Evolutionary conservation across 257 asterid genomes (phyloP), one percentile per base, ranked within the genome.

Genomic region (Schizonepeta tenuifolia): DNA sequence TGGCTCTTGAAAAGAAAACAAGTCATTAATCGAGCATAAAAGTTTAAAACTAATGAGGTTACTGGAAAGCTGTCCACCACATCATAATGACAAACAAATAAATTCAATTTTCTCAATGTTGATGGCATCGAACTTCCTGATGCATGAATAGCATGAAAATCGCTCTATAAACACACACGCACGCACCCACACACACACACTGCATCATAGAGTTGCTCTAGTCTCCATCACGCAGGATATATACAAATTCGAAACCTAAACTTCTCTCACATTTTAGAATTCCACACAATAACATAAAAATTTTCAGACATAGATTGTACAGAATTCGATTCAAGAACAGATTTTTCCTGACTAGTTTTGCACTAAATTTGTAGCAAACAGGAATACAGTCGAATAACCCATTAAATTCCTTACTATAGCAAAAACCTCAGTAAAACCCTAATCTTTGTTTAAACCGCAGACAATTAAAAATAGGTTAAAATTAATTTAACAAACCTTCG

Each of bases 401-500:
- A 31, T 31, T 5, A 4, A 31, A 31, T 31, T 31, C 36, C 33
- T 5, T 4, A 4, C 11, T 9, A 38, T 8, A 17, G 53, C 50
- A 62, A 64, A 71, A 81, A 60, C 78, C 82, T 61, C 22, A 5
- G 56, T 41, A 64, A 72, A 74, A 57, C 74, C 83, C 65, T 21
- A 41, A 50, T 31, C 31, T 10, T 7, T 47, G 1, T 22, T 28
- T 11, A 28, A 51, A 47, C 31, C 28, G 5, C 13, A 51, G 54
- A 20, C 50, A 21, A 20, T 3, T 12, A 43, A 46, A 17, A 67
- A 6, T n/a, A 21, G 38, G n/a, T n/a, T 3, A 4, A 10, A 21
- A 22, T 22, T 9, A 40, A 46, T 22, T 35, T 9, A 24, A 65
- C 0, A 9, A 69, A 77, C 98, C 94, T 94, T 94, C 3, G 97